phyloP scores from a whole-genome alignment of 2,329 filamentous ascomycete genomes.

The Tolypocladium amazonense region DNA sequence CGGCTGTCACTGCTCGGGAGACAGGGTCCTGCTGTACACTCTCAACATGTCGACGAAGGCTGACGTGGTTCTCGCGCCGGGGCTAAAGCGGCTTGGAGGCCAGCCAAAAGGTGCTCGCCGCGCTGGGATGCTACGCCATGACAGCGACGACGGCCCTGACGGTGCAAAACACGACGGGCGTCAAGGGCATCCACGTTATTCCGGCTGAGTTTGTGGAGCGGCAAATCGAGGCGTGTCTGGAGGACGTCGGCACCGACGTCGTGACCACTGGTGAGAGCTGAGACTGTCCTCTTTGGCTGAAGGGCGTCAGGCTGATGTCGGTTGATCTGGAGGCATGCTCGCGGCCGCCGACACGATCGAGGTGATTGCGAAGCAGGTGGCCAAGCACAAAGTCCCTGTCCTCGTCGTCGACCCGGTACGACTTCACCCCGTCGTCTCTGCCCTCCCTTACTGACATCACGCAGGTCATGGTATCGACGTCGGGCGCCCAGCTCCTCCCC shows the following conservation, averaged over 20 bases:
- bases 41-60: background rate
- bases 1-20: background rate
- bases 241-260: conserved; percentile 79
- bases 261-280: conserved; percentile 70
- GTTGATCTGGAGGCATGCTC: conserved; percentile 24
- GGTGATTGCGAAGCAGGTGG: conserved; percentile 20
- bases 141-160: conserved; percentile 91
- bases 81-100: conserved; percentile 72
- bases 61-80: background rate
- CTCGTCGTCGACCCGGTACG: conserved; percentile 28
- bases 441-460: background rate
- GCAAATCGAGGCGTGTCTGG: conserved; percentile 76
- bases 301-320: background rate
- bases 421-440: background rate
- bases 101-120: conserved; percentile 88
- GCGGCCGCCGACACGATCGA: conserved; percentile 25
- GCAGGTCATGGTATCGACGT: conserved; percentile 86
- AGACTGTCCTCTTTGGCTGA: background rate
- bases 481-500: conserved; percentile 60
- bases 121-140: conserved; percentile 91
- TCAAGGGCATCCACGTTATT: conserved; percentile 68
- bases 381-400: conserved; percentile 16
- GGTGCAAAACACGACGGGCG: conserved; percentile 86
- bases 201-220: conserved; percentile 70
- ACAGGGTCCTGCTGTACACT: background rate